Conservation (phyloP, 805 yeast genomes). For the Lachancea lanzarotensis region DNA sequence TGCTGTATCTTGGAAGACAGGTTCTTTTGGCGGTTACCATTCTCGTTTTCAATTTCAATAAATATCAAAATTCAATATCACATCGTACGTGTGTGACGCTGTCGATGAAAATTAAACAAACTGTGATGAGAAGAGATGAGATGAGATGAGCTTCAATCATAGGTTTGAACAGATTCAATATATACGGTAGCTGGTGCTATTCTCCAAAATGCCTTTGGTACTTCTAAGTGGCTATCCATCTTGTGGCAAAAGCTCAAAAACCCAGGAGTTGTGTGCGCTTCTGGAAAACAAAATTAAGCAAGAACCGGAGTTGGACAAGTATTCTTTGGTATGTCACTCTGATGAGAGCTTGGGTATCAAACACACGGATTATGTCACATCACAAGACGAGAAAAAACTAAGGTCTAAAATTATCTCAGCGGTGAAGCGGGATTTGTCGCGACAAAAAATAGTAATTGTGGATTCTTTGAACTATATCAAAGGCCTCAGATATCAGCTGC, state of each 20-base stretch:
- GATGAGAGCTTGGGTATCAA: conserved; percentile 74
- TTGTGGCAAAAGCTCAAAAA: conserved; percentile 76
- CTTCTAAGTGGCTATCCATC: conserved; percentile 80
- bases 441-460: conserved; percentile 66
- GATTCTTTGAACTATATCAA: conserved; percentile 88
- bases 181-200: too few relatives aligned
- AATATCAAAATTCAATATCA: too few relatives aligned
- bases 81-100: too few relatives aligned
- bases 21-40: background rate
- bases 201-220: conserved; percentile 93
- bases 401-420: conserved; percentile 85
- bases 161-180: too few relatives aligned
- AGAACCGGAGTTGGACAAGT: conserved; percentile 39
- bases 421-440: conserved; percentile 71
- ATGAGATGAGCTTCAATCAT: conserved; percentile 5
- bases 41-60: background rate
- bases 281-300: conserved; percentile 43
- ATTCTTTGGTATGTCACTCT: conserved; percentile 59
- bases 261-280: conserved; percentile 43
- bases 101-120: too few relatives aligned
- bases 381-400: conserved; percentile 70
- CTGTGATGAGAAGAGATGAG: too few relatives aligned
- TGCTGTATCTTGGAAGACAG: too few relatives aligned
- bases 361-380: conserved; percentile 61
- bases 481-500: conserved; percentile 90